Evolutionary conservation across 208 protist genomes (phyloP), one percentile per base, ranked within the genome.

Genomic region (Trypanosoma vivax): DNA sequence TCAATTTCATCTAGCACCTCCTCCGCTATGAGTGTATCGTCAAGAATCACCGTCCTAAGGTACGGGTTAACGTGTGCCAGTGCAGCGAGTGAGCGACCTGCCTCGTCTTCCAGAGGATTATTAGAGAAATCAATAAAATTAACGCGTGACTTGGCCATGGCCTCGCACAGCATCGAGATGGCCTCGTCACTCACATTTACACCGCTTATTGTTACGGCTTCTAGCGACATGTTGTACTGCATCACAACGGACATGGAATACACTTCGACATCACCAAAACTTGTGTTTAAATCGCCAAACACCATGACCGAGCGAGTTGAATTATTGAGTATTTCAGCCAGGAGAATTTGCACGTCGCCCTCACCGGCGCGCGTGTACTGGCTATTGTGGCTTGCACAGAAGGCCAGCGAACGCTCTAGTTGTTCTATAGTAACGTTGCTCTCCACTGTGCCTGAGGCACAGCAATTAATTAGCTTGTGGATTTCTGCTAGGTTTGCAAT

Each of bases 1-100:
- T 94, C 87, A 51, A 94, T 94, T 57, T 94, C 87, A 48, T 94
- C 87, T 13, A 89, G 58, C 16, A 94, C 70, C 37, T 88, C 79
- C 28, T 88, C 87, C 0, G 83, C 66, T 52, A 94, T 89, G 19
- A 94, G 70, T 2, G 87, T 94, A 43, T 88, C 87, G 39, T 85
- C 80, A 18, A 94, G 71, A 14, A 94, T 71, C 29, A 94, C 73
- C 2, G 87, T 94, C 46, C 87, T 75, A 38, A 94, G 65, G 43
- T 84, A 88, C 21, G 87, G 82, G 53, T 89, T 91, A 16, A 88
- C 53, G 50, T 89, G 77, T 10, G 83, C 87, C 11, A 94, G 61
- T 10, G 87, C 87, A 3, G 83, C 87, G 23, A 94, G 54, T 25
- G 82, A 88, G 11, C 55, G 66, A 0, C 87, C 87, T 2, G 87